Evolutionary conservation across 1,284 basidiomycete species (phyloP).

Genomic region (Moniliophthora roreri): DNA sequence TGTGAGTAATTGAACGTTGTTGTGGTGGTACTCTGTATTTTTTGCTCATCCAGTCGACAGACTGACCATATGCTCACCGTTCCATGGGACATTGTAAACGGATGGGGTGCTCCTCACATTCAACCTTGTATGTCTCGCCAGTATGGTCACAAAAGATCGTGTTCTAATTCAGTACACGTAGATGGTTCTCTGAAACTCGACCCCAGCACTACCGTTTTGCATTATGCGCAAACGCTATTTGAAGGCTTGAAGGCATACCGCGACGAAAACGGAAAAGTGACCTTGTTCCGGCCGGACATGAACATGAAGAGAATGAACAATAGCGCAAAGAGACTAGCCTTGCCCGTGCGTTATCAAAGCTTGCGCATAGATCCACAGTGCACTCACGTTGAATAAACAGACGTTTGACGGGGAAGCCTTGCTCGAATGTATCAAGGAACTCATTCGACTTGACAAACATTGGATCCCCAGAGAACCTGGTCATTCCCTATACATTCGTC

Average conservation of each 20-base stretch:
- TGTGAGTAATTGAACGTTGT: slow-evolving; percentile 39
- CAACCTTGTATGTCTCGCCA: slow-evolving; percentile 64
- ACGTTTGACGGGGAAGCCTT: slow-evolving; percentile 83
- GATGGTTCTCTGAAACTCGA: slow-evolving; percentile 77
- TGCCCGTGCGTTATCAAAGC: slow-evolving; percentile 60
- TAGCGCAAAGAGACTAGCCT: slow-evolving; percentile 71
- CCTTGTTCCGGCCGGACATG: slow-evolving; percentile 96
- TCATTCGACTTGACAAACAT: slow-evolving; percentile 83
- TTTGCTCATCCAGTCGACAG: slow-evolving; percentile 30
- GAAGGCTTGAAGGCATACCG: slow-evolving; percentile 98
- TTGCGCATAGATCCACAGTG: background rate
- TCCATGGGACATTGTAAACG: slow-evolving; percentile 71
- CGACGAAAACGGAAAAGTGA: slow-evolving; percentile 74
- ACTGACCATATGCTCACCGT: slow-evolving; percentile 94
- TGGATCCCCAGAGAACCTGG: slow-evolving; percentile 93
- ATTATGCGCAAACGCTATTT: slow-evolving; percentile 91
- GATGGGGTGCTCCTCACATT: slow-evolving; percentile 87
- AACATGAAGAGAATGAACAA: slow-evolving; percentile 95
- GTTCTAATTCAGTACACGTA: slow-evolving; percentile 26
- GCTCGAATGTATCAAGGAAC: slow-evolving; percentile 85
- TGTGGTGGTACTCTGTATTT: slow-evolving; percentile 14
- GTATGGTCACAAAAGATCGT: background rate
- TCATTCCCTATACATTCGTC: slow-evolving; percentile 91
- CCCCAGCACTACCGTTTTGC: slow-evolving; percentile 87
- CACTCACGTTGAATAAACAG: slow-evolving; percentile 33